phyloP scores from a whole-genome alignment of 2,329 filamentous ascomycete genomes.

The Pseudonectria foliicola region DNA sequence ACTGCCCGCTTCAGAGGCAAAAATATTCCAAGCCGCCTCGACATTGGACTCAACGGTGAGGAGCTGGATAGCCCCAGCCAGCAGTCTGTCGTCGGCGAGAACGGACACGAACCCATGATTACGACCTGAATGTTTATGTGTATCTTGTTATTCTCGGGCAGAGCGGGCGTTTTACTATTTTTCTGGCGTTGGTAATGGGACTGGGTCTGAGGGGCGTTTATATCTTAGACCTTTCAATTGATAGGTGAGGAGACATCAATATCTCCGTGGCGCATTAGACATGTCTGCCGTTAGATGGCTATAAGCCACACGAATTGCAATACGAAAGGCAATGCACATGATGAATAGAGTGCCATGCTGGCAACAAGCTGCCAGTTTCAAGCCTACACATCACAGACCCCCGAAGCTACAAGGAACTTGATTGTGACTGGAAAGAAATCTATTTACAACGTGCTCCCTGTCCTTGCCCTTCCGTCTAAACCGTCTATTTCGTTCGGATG shows the following conservation, averaged over 20 bases:
- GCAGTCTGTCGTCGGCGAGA: constrained; percentile 23
- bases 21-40: constrained; percentile 27
- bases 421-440: constrained; percentile 15
- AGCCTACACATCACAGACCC: neutral
- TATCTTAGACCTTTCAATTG: too few relatives aligned
- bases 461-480: constrained; percentile 1
- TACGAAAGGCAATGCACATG: too few relatives aligned
- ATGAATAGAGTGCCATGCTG: too few relatives aligned
- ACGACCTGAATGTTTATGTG: constrained; percentile 33
- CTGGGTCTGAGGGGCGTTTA: constrained; percentile 5
- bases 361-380: too few relatives aligned
- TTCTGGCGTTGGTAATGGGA: constrained; percentile 16
- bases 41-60: constrained; percentile 32
- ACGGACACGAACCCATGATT: constrained; percentile 45
- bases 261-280: constrained; percentile 11
- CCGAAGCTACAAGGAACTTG: constrained; percentile 3
- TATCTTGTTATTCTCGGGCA: constrained; percentile 10
- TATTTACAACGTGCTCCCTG: constrained; percentile 22
- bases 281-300: neutral
- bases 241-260: constrained; percentile 3
- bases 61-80: constrained; percentile 22
- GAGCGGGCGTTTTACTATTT: constrained; percentile 4
- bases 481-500: constrained; percentile 66
- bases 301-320: neutral
- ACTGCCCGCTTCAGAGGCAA: constrained; percentile 37